phyloP scores from a whole-genome alignment of 441 rosid genomes.

The Erodium chrysanthum region DNA sequence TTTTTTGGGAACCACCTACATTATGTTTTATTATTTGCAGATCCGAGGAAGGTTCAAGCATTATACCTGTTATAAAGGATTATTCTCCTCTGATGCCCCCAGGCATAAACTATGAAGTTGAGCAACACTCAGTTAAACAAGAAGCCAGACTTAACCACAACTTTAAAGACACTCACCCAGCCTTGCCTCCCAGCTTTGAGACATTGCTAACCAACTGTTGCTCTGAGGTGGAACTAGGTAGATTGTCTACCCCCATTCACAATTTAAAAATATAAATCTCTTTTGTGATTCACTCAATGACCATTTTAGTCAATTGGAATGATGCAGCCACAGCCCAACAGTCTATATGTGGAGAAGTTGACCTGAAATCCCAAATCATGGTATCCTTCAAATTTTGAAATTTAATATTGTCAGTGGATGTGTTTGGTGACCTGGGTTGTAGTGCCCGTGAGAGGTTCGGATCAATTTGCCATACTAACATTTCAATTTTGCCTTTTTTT shows the following conservation, averaged over 20 bases:
- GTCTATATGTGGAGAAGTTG: constrained; percentile 27
- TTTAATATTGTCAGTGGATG: background rate
- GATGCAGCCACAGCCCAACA: constrained; percentile 31
- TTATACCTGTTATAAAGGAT: background rate
- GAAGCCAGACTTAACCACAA: constrained; percentile 22
- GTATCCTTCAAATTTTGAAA: constrained; percentile 27
- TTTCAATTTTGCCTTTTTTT: constrained; percentile 17
- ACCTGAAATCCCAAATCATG: constrained; percentile 63
- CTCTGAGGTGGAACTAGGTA: constrained; percentile 44
- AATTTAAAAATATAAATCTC: constrained; percentile 9
- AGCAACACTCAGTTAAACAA: constrained; percentile 13
- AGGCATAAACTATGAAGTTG: background rate
- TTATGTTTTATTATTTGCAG: background rate
- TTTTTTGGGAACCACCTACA: background rate
- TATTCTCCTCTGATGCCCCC: constrained; percentile 3
- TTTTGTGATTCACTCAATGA: constrained; percentile 9
- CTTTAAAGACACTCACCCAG: constrained; percentile 22
- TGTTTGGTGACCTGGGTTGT: background rate
- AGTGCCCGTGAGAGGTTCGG: background rate
- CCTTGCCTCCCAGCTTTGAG: constrained; percentile 67
- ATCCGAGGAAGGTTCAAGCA: constrained; percentile 6
- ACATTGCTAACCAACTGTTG: constrained; percentile 50
- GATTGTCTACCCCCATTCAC: constrained; percentile 5
- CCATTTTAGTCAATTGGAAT: constrained; percentile 17
- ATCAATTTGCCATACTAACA: constrained; percentile 2